These are phyloP conservation scores for Lactarius sp. DNA, from an alignment of 768 basidiomycete species.

Conservation along the genomic window DNA sequence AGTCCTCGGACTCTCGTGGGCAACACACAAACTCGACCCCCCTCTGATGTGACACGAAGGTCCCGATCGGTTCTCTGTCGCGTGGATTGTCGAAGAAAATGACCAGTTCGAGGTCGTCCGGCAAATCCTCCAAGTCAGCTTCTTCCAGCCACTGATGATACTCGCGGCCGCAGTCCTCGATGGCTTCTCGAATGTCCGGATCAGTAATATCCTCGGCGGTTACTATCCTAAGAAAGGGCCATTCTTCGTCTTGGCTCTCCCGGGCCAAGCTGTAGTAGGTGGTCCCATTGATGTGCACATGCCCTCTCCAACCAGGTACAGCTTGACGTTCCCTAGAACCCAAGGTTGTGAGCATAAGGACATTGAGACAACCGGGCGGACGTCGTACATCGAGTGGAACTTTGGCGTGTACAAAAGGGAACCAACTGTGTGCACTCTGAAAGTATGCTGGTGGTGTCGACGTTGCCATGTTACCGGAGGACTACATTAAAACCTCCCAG, in stretches of 20 bases:
- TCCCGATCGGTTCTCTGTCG: neutral
- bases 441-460: neutral
- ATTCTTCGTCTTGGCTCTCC: neutral
- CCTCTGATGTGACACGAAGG: constrained; percentile 7
- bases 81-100: neutral
- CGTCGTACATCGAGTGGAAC: constrained; percentile 5
- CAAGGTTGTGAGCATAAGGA: neutral
- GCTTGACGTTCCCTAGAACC: neutral
- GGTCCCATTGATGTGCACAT: constrained; percentile 12
- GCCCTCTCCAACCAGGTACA: neutral
- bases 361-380: neutral
- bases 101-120: constrained; percentile 10
- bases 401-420: neutral
- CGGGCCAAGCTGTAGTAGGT: constrained; percentile 3
- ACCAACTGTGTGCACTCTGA: neutral
- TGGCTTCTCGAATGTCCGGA: neutral
- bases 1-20: neutral
- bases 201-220: constrained; percentile 7
- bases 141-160: constrained; percentile 14
- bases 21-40: constrained; percentile 6
- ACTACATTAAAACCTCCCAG: neutral
- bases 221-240: neutral
- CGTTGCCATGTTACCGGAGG: neutral
- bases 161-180: constrained; percentile 6
- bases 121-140: constrained; percentile 10